These are phyloP conservation scores for Fusarium keratoplasticum DNA, from an alignment of 2,329 filamentous ascomycete genomes.

Conservation along the genomic window DNA sequence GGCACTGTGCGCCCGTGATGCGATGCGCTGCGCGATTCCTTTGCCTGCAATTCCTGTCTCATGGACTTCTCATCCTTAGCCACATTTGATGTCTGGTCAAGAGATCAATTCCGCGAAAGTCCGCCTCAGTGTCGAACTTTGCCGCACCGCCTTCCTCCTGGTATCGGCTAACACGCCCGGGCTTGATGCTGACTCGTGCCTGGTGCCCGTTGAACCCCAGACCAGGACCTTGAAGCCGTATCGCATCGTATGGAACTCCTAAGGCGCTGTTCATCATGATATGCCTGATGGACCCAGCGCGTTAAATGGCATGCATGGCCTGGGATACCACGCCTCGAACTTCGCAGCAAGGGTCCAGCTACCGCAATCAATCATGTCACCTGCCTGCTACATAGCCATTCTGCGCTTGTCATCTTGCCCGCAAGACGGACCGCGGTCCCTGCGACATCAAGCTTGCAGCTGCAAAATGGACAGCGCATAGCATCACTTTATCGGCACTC, in stretches of 20 bases:
- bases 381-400: neutral
- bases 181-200: neutral
- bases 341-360: neutral
- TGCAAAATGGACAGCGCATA: slow-evolving; percentile 2
- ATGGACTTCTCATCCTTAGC: neutral
- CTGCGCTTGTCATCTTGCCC: neutral
- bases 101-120: neutral
- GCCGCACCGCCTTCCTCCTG: neutral
- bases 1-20: neutral
- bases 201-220: neutral
- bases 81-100: neutral
- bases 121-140: neutral
- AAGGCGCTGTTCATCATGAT: neutral
- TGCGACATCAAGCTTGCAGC: slow-evolving; percentile 10
- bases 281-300: neutral
- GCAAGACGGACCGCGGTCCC: slow-evolving; percentile 6
- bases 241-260: slow-evolving; percentile 9
- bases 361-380: neutral
- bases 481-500: neutral
- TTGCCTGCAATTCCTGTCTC: neutral
- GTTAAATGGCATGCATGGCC: slow-evolving; percentile 33
- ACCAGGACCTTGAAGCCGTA: neutral
- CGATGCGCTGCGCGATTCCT: neutral
- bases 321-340: slow-evolving; percentile 1
- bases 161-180: neutral